A percentile compares a stretch with the other conserved stretches of the same genome.
These are phyloP conservation scores for Cystobasidium slooffiae DNA, from an alignment of 1,284 basidiomycete genomes.

Conservation along the genomic window DNA sequence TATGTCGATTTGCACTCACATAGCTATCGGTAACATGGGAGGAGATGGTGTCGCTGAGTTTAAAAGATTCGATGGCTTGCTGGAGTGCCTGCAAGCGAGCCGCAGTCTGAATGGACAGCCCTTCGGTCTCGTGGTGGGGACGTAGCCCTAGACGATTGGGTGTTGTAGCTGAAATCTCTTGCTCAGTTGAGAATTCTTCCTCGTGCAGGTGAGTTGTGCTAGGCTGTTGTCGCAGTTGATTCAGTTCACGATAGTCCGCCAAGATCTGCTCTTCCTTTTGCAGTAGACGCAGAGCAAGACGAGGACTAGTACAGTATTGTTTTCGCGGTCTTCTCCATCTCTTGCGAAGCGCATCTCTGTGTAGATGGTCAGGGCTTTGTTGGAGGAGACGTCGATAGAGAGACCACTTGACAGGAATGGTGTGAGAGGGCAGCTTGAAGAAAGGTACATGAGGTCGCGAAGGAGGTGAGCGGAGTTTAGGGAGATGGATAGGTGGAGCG, in stretches of 20 bases:
- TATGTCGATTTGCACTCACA: too few relatives aligned
- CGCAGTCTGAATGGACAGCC: too few relatives aligned
- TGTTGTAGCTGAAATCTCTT: too few relatives aligned
- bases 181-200: not conserved
- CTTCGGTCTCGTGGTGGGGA: too few relatives aligned
- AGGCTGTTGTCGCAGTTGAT: not conserved
- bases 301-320: constrained; percentile 9
- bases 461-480: constrained; percentile 55
- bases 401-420: constrained; percentile 72
- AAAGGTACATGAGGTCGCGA: constrained; percentile 69
- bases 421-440: constrained; percentile 71
- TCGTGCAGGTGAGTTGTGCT: not conserved
- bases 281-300: not conserved
- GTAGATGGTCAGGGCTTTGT: constrained; percentile 59
- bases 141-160: too few relatives aligned
- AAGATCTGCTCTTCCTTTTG: constrained; percentile 5
- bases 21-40: too few relatives aligned
- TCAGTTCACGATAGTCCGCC: constrained; percentile 11
- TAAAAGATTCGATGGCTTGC: too few relatives aligned
- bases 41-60: too few relatives aligned
- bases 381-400: constrained; percentile 73
- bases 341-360: not conserved
- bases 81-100: too few relatives aligned
- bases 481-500: not conserved
- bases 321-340: constrained; percentile 27